Base-by-base conservation (phyloP, 75 land plant genomes). In the Pseudotsuga menziesii region DNA sequence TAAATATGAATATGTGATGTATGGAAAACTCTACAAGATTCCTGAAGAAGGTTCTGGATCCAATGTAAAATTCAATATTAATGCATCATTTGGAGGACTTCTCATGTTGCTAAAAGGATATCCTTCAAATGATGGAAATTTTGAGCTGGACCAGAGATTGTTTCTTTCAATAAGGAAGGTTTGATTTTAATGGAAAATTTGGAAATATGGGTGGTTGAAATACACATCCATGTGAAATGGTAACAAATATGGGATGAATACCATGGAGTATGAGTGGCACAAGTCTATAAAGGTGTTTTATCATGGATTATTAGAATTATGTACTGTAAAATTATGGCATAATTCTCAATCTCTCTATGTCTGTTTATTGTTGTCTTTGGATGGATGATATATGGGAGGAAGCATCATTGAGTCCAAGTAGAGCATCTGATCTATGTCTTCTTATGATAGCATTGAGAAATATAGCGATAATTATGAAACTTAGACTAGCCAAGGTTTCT, bases 1-100 rank as follows among this genome's bases (percentile, higher is more conserved):
- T 82, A 90, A 89, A 61, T 96, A 80, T 78, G 99, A 96, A 71
- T 96, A 94, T 77, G 90, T 94, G 17, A 94, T 96, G 97, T 93
- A 94, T 82, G 99, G 99, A 60, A 94, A 91, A 81, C 84, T 94
- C 32, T 96, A 87, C 81, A 92, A 85, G 73, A 79, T 95, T 29
- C 73, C 89, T 52, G 99, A 96, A 57, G 82, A 83, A 25, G 88
- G 85, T 14, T 67, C 80, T 58, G 86, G 83, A 15, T 69, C 78
- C 36, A 76, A 78, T 59, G 81, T 83, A 6, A 94, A 92, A 87
- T 86, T 85, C 52, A 97, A 91, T 67, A 83, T 94, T 5, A 88
- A 96, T 83, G 89, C 81, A 71, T 96, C 98, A 16, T 96, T 83
- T 82, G 98, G 98, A 57, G 98, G 97, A 12, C 91, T 94, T 66